Conservation (phyloP, 2,329 filamentous ascomycete species). For the Cladosporium sp. region DNA sequence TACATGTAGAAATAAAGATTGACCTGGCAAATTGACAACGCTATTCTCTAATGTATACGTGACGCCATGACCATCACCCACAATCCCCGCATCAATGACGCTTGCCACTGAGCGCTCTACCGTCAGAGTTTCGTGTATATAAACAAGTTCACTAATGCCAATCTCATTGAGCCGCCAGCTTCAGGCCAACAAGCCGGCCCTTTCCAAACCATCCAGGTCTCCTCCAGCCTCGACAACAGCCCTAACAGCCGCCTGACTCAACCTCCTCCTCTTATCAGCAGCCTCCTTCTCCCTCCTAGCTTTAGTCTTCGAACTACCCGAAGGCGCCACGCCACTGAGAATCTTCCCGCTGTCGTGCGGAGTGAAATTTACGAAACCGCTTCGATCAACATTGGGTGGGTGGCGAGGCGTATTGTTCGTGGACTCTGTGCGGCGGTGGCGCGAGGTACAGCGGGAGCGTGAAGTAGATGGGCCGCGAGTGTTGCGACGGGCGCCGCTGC, state of each 20-base stretch:
- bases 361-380: conserved; percentile 86
- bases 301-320: conserved; percentile 90
- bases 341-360: conserved; percentile 75
- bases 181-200: conserved; percentile 40
- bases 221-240: conserved; percentile 71
- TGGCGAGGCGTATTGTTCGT: conserved; percentile 30
- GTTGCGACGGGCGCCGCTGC: conserved; percentile 13
- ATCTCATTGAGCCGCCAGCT: background rate
- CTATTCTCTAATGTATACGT: background rate
- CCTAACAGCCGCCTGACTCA: conserved; percentile 68
- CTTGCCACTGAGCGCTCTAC: background rate
- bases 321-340: conserved; percentile 86
- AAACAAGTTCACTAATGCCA: background rate
- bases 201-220: conserved; percentile 52
- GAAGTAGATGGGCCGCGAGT: conserved; percentile 3
- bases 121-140: background rate
- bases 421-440: conserved; percentile 32
- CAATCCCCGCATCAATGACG: background rate
- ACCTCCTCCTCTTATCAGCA: conserved; percentile 67
- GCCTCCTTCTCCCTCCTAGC: conserved; percentile 88
- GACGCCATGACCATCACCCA: too few relatives aligned
- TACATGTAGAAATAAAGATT: too few relatives aligned
- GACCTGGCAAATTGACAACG: background rate
- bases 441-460: conserved; percentile 25
- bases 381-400: conserved; percentile 47